Base-by-base conservation (phyloP, 176 grass and related monocot species). In the Areca catechu region DNA sequence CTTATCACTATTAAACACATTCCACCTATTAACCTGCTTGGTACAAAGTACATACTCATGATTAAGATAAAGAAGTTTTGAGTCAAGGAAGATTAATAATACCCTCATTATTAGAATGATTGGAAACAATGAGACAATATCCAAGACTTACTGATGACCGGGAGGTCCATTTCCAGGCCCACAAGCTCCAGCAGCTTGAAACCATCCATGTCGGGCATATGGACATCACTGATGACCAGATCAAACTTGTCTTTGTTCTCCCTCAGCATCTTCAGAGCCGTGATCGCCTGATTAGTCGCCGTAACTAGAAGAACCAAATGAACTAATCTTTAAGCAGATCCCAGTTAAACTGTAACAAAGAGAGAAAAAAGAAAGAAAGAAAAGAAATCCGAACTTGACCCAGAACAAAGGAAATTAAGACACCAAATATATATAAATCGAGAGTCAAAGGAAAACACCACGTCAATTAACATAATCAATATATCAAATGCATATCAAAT, bases 101-200 rank as follows among this genome's bases (percentile, higher is more conserved):
- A 5, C 1, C 16, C 23, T 25, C 0, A 24, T 58, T 5, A 29
- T 58, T 16, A 17, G 24, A 16, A 58, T 17, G 20, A 23, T 57
- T 16, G 16, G 24, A 29, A 15, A 57, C 22, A 57, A 16, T 7
- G 16, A 25, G 23, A 58, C 16, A 43, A 52, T 17, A 73, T 15
- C 59, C 47, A 57, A 0, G 51, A 63, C 93, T 87, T 85, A 96
- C 92, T 82, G 37, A 96, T 96, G 49, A 96, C 77, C 69, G 93
- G 93, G 67, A 98, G 88, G 50, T 98, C 93, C 88, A 98, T 89
- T 50, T 98, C 84, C 24, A 92, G 88, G 3, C 84, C 88, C 5
- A 92, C 78, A 23, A 84, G 62, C 62, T 98, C 84, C 17, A 98
- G 77, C 48, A 98, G 78, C 76, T 89, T 89, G 20, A 92, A 92